Base-by-base conservation (phyloP, 176 grass and related monocot genomes). In the Eleusine coracana region DNA sequence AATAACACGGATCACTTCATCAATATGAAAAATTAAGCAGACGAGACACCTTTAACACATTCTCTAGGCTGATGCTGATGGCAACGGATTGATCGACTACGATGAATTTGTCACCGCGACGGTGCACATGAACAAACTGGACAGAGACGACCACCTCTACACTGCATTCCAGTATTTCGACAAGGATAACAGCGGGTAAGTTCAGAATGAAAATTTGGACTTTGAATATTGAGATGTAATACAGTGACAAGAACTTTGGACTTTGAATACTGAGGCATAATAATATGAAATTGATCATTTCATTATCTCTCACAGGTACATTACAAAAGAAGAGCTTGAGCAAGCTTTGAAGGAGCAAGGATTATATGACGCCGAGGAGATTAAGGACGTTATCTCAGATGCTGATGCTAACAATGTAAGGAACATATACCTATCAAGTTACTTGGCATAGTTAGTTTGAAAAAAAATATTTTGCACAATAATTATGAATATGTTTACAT, bases 171-270 rank as follows among this genome's bases (percentile, higher is more conserved):
- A 92, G 56, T 92, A 68, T 79, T 88, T 92, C 1, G 86, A 92
- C 77, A 92, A 92, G 80, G 90, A 92, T 56, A 88, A 92, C 46
- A 92, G 90, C 5, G 86, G 90, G 90, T 92, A 86, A 17, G 86
- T 79, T 51, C 5, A 60, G 14, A 31, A 61, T 2, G 23, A 62
- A 79, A 17, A 13, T 36, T 36, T 50, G 27, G 42, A 4, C 5
- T 21, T 41, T 7, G 58, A 25, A 15, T 27, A 44, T 29, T 6
- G 16, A 7, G n/a, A 25, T 25, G 25, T 25, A 25, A 25, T 25
- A 25, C 25, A 25, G 25, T 25, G 31, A 34, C 31, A 34, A 34
- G 31, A 34, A 34, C 31, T 36, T 36, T 51, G 27, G 42, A 4
- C 5, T n/a, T 42, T 8, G 59, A 27, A 15, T 27, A 45, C 21